Base-by-base conservation (phyloP, 1,139 yeast genomes). In the Pichia inconspicua region DNA sequence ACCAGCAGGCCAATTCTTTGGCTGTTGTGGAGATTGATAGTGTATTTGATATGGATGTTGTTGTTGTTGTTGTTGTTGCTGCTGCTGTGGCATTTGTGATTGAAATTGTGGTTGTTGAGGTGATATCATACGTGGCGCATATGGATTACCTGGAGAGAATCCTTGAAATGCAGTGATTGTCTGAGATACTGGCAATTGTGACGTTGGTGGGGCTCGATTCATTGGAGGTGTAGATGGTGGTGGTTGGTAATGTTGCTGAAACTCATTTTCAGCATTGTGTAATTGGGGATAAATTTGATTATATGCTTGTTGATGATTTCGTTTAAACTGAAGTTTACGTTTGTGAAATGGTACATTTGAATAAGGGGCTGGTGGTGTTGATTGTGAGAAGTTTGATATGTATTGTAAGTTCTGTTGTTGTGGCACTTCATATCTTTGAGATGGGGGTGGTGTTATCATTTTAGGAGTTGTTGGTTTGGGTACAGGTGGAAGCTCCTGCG, bases 401-500 rank as follows among this genome's bases (percentile, higher is more conserved):
- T 27, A 6, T 41, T 41, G 43, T 8, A 38, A 28, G 15, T 31
- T 11, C 11, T 41, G 19, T 6, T 39, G 41, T 4, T 9, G 41
- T 25, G 41, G 41, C 2, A 11, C 22, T 12, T n/a, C 32, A 17
- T 15, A 15, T 19, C 25, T 25, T 5, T 12, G 14, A 22, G 32
- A 4, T 8, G 25, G 22, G 14, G 27, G 27, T 22, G 28, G 22
- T 22, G 22, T 22, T 22, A 22, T 8, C 27, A 25, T 22, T 38
- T 14, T 6, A 14, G 34, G 5, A 5, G 5, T 2, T 30, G 34
- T 44, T 47, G 14, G 28, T 22, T 37, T 25, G 3, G 41, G 40
- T 2, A 39, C 39, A 8, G 52, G 44, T 27, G 45, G 51, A 37
- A 43, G 25, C 31, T 47, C 41, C 14, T 44, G 38, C 10, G 17